These are phyloP conservation scores for Collybia sordida DNA, from an alignment of 768 basidiomycete genomes.

Conservation along the genomic window DNA sequence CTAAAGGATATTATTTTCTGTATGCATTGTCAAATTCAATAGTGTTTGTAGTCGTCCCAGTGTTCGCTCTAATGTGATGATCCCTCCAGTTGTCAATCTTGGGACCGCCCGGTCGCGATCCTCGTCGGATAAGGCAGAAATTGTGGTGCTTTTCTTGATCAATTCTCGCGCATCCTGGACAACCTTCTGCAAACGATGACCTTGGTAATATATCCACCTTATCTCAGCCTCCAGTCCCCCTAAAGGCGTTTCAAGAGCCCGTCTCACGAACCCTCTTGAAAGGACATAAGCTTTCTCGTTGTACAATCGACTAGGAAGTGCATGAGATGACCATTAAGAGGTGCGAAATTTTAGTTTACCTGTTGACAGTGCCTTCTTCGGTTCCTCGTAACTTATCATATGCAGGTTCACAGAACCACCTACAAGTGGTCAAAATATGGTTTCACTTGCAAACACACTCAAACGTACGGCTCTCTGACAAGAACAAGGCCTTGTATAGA, in stretches of 20 bases:
- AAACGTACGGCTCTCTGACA: slow-evolving; percentile 84
- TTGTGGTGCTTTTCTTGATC: slow-evolving; percentile 63
- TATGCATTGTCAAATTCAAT: slow-evolving; percentile 16
- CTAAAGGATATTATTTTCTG: too few relatives aligned
- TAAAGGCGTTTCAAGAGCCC: slow-evolving; percentile 80
- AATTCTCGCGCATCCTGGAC: slow-evolving; percentile 60
- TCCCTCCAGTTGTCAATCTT: slow-evolving; percentile 75
- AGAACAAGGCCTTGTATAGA: slow-evolving; percentile 94
- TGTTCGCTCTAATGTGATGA: slow-evolving; percentile 76
- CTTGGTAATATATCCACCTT: slow-evolving; percentile 65
- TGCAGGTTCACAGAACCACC: slow-evolving; percentile 91
- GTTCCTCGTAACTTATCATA: slow-evolving; percentile 92
- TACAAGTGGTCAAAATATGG: slow-evolving; percentile 22
- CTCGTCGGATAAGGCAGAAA: slow-evolving; percentile 22
- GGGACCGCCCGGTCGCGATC: slow-evolving; percentile 60
- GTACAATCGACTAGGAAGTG: slow-evolving; percentile 74
- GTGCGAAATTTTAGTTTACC: slow-evolving; percentile 36
- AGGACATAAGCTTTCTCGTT: slow-evolving; percentile 92
- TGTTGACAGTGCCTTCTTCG: slow-evolving; percentile 85
- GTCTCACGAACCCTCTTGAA: slow-evolving; percentile 86
- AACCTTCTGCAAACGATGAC: slow-evolving; percentile 67
- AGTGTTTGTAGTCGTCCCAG: slow-evolving; percentile 62
- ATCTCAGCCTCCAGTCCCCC: slow-evolving; percentile 74
- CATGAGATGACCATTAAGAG: slow-evolving; percentile 2
- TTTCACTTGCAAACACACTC: background rate